Percentiles rank a stretch among this genome's conserved stretches.
These are phyloP conservation scores for Ogataea philodendri DNA, from an alignment of 805 yeast genomes.

Conservation along the genomic window DNA sequence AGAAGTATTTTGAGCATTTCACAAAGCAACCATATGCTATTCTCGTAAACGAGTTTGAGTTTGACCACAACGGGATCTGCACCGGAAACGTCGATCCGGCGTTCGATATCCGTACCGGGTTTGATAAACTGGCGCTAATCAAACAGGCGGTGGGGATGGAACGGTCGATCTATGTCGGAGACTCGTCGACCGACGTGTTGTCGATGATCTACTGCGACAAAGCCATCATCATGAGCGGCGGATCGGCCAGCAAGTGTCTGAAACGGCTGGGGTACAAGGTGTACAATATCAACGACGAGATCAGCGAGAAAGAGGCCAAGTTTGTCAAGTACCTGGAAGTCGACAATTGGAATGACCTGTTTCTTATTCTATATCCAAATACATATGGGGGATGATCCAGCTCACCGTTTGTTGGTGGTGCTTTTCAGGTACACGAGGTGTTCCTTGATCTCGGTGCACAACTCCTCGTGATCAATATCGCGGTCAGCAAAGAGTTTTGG, in stretches of 20 bases:
- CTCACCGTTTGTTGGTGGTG: slow-evolving; percentile 13
- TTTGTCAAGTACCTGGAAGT: slow-evolving; percentile 19
- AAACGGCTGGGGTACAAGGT: slow-evolving; percentile 26
- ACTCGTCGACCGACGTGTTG: slow-evolving; percentile 58
- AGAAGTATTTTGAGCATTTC: slow-evolving; percentile 26
- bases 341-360: slow-evolving; percentile 22
- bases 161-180: slow-evolving; percentile 50
- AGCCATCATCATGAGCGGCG: slow-evolving; percentile 47
- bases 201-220: slow-evolving; percentile 45
- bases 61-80: slow-evolving; percentile 26
- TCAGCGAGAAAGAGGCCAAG: slow-evolving; percentile 12
- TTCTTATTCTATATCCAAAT: slow-evolving; percentile 13
- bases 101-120: slow-evolving; percentile 47
- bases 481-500: slow-evolving; percentile 42
- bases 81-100: slow-evolving; percentile 25
- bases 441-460: slow-evolving; percentile 49
- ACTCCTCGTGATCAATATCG: slow-evolving; percentile 35
- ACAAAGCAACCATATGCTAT: slow-evolving; percentile 24
- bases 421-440: slow-evolving; percentile 43
- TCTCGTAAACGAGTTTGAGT: slow-evolving; percentile 51
- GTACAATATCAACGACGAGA: slow-evolving; percentile 17
- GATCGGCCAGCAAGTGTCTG: slow-evolving; percentile 33
- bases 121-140: slow-evolving; percentile 42
- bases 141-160: slow-evolving; percentile 22
- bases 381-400: slow-evolving; percentile 4